Base-by-base conservation (phyloP, 176 grass and related monocot species). In the Eleusine coracana region DNA sequence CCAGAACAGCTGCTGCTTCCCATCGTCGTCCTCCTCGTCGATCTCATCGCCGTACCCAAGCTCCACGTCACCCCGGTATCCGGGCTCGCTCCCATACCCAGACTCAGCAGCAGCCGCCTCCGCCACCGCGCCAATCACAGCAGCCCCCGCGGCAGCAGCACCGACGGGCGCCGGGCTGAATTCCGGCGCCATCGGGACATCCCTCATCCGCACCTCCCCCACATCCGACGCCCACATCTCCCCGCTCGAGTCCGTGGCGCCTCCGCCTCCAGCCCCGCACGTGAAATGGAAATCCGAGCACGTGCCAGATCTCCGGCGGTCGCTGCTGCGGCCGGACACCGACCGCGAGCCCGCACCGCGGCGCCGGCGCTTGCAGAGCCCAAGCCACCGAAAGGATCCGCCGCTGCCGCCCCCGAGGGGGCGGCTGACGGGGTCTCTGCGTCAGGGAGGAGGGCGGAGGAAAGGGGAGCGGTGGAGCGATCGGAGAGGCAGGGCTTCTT, bases 201-300 rank as follows among this genome's bases (percentile, higher is more conserved):
- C 92, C 87, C 85, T 94, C 70, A 91, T 82, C 82, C 92, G 84
- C 63, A 86, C 52, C 82, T 94, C 92, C 78, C 92, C 90, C 44
- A 94, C 87, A 65, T 94, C 92, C 21, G 92, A 94, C 45, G 89
- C 85, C 92, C 92, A 94, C 84, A 94, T 81, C 85, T 94, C 92
- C 21, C 92, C 92, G 79, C 92, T 94, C 52, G 92, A 94, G 68
- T 94, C 92, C 0, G 92, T 94, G 29, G 89, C 92, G 49, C 83
- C 88, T 21, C 92, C 89, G 21, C 87, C 84, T 20, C 92, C 89
- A 59, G 83, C 72, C 3, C 89, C 92, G 56, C 89, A 80, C 2
- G 89, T 87, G 27, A 94, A 45, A 7, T 91, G 92, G 82, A 94
- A 89, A 52, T 92, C 89, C 18, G 92, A 94, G 89, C 92, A 94